Evolutionary conservation across 2,329 filamentous ascomycete genomes (phyloP).

Genomic region (Nigrograna mackinnonii): DNA sequence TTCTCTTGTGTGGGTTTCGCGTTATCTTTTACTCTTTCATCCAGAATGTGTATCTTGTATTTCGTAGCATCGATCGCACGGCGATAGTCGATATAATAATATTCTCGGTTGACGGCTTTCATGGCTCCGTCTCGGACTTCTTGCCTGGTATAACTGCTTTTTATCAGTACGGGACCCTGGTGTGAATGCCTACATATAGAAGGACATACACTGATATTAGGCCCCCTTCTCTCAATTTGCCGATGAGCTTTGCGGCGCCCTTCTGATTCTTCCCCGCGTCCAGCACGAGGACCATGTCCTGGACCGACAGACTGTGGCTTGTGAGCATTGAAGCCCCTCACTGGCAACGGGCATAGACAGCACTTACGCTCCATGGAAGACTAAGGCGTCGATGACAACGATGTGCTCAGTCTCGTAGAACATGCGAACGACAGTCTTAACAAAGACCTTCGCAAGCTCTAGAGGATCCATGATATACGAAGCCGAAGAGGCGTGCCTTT

Average conservation of each 20-base stretch:
- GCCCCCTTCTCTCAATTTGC: constrained; percentile 81
- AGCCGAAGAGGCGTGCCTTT: too few relatives aligned
- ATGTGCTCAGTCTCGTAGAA: constrained; percentile 88
- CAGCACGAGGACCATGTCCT: constrained; percentile 85
- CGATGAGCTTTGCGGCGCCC: constrained; percentile 87
- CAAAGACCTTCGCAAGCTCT: constrained; percentile 74
- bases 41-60: constrained; percentile 86
- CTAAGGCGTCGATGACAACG: constrained; percentile 78
- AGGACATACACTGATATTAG: constrained; percentile 74
- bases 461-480: constrained; percentile 57
- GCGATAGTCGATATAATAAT: constrained; percentile 96
- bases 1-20: constrained; percentile 78
- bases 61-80: constrained; percentile 96
- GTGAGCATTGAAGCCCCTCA: too few relatives aligned
- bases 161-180: constrained; percentile 15
- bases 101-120: constrained; percentile 82
- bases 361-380: constrained; percentile 75
- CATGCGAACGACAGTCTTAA: constrained; percentile 82
- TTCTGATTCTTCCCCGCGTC: constrained; percentile 78
- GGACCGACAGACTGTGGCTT: constrained; percentile 82
- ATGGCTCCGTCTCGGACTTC: constrained; percentile 81
- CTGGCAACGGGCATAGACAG: too few relatives aligned
- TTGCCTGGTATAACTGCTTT: constrained; percentile 67
- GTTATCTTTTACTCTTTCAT: constrained; percentile 84
- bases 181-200: background rate